Percentiles rank a stretch among this genome's conserved stretches.
Conservation (phyloP, 208 protist genomes). For the Borovskyia barvae region DNA sequence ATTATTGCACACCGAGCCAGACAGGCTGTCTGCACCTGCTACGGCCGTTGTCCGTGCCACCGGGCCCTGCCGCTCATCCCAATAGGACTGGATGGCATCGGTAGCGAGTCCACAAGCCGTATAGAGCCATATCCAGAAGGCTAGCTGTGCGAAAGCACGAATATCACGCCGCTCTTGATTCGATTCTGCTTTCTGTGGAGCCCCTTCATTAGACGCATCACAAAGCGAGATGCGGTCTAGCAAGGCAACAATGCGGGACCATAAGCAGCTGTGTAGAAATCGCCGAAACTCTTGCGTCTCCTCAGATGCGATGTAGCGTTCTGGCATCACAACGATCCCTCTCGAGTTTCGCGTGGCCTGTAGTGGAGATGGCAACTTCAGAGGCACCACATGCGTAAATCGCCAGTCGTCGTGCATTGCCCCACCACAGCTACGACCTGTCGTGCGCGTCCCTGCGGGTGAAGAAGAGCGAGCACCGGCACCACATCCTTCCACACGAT, state of each 20-base stretch:
- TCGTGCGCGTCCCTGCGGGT: no score
- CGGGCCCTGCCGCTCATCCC: background rate
- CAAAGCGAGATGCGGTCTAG: conserved; percentile 18
- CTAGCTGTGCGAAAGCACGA: conserved; percentile 15
- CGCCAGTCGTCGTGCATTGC: no score
- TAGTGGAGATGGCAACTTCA: no score
- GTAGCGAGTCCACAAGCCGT: conserved; percentile 21
- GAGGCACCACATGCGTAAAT: no score
- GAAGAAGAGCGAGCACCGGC: no score
- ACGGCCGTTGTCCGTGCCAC: background rate
- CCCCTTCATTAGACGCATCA: no score
- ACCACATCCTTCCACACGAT: no score
- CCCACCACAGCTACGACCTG: no score
- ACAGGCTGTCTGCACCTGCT: background rate
- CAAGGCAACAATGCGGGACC: conserved; percentile 19
- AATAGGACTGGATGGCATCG: conserved; percentile 6
- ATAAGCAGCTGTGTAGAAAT: conserved; percentile 9
- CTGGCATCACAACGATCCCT: no score
- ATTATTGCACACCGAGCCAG: background rate
- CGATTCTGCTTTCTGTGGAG: no score
- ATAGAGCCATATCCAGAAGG: conserved; percentile 27
- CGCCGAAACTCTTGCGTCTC: conserved; percentile 13
- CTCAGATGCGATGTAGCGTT: no score
- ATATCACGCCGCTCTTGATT: conserved; percentile 10
- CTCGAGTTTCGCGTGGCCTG: no score